Conservation (phyloP, 2,329 filamentous ascomycete species). For the Penicillium expansum region DNA sequence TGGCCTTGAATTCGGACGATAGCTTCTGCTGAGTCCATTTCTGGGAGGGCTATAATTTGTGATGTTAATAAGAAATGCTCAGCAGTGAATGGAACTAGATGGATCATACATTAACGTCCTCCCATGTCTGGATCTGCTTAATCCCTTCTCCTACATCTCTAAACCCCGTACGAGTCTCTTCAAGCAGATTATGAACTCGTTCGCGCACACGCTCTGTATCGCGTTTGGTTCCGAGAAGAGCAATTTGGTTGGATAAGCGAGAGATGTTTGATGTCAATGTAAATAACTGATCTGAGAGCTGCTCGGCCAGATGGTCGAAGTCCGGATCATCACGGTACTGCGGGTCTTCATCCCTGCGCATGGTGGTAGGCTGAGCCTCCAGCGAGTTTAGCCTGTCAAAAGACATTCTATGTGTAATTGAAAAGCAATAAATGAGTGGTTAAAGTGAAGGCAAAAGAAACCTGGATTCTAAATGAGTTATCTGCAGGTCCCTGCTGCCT, state of each 20-base stretch:
- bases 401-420: slow-evolving; percentile 61
- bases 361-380: slow-evolving; percentile 72
- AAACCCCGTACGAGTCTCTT: slow-evolving; percentile 82
- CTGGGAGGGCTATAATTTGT: slow-evolving; percentile 69
- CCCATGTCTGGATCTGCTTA: slow-evolving; percentile 87
- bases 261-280: slow-evolving; percentile 84
- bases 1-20: slow-evolving; percentile 85
- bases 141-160: slow-evolving; percentile 90
- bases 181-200: slow-evolving; percentile 79
- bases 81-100: not conserved
- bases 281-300: slow-evolving; percentile 85
- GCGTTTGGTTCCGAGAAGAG: slow-evolving; percentile 80
- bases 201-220: slow-evolving; percentile 90
- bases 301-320: slow-evolving; percentile 77
- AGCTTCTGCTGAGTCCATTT: slow-evolving; percentile 96
- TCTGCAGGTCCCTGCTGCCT: slow-evolving; percentile 23
- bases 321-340: slow-evolving; percentile 88
- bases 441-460: slow-evolving; percentile 7
- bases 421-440: slow-evolving; percentile 1
- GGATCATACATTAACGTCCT: slow-evolving; percentile 68
- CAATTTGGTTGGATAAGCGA: slow-evolving; percentile 78
- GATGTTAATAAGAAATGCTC: slow-evolving; percentile 12
- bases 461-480: slow-evolving; percentile 13
- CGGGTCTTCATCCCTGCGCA: slow-evolving; percentile 66
- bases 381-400: slow-evolving; percentile 83